Evolutionary conservation across 2,329 filamentous ascomycete species (phyloP).

Genomic region (Neofusicoccum kwambonambiense): DNA sequence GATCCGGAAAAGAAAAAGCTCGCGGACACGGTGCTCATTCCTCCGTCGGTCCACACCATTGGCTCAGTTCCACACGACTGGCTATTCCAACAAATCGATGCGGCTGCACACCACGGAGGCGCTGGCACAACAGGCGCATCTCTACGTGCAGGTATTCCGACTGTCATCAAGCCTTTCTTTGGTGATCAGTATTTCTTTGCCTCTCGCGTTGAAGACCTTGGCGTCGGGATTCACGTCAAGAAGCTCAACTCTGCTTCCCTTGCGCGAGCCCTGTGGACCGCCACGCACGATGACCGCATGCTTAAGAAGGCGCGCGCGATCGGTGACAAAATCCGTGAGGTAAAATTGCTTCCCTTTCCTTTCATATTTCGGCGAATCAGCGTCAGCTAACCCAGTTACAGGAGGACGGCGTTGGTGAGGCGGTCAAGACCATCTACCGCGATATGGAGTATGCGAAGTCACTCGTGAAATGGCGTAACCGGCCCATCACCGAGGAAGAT

Average conservation of each 20-base stretch:
- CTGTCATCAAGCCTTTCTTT: conserved; percentile 95
- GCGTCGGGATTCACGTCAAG: conserved; percentile 85
- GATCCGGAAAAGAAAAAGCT: conserved; percentile 40
- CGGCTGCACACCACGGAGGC: conserved; percentile 90
- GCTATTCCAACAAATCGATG: conserved; percentile 92
- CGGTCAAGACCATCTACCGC: conserved; percentile 89
- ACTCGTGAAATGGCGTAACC: conserved; percentile 60
- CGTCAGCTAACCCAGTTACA: conserved; percentile 36
- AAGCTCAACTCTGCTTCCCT: conserved; percentile 87
- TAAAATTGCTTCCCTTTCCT: conserved; percentile 46
- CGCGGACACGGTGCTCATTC: conserved; percentile 60
- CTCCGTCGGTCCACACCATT: conserved; percentile 82
- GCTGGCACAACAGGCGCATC: conserved; percentile 94
- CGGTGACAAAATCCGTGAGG: conserved; percentile 83
- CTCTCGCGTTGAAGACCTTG: conserved; percentile 82
- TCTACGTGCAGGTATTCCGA: conserved; percentile 84
- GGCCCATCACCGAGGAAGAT: neutral
- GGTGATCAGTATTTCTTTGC: conserved; percentile 98
- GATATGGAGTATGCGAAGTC: conserved; percentile 90
- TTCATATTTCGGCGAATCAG: conserved; percentile 23
- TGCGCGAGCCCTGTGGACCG: conserved; percentile 84
- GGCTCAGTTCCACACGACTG: conserved; percentile 93
- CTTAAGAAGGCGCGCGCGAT: conserved; percentile 78
- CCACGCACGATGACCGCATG: conserved; percentile 87
- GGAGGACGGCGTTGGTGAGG: conserved; percentile 87